These are phyloP conservation scores for Blastocystis sp. DNA, from an alignment of 352 stramenopile genomes.

Conservation along the genomic window DNA sequence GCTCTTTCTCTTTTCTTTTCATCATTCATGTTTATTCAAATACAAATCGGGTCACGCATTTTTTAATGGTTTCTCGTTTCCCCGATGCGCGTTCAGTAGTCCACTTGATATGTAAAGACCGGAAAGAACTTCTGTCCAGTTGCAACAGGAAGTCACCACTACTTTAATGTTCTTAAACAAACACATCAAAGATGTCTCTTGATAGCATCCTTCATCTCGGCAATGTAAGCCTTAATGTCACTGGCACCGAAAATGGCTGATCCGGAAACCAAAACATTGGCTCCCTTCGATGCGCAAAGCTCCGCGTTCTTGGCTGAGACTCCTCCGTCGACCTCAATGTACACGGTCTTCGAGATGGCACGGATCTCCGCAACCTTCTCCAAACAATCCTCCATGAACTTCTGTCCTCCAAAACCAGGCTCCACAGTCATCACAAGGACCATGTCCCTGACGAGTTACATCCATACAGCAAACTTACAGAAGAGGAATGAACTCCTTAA, in stretches of 20 bases:
- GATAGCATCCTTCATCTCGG: conserved; percentile 72
- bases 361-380: conserved; percentile 77
- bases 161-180: no score
- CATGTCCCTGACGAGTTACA: conserved; percentile 68
- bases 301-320: conserved; percentile 62
- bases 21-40: no score
- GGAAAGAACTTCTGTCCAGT: no score
- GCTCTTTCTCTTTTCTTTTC: no score
- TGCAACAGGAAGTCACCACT: no score
- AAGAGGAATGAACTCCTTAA: conserved; percentile 30
- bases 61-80: no score
- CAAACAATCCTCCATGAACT: conserved; percentile 90
- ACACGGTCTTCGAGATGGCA: conserved; percentile 76
- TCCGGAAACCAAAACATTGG: conserved; percentile 90
- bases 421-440: conserved; percentile 95
- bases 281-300: conserved; percentile 63
- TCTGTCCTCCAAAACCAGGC: conserved; percentile 87
- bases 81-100: no score
- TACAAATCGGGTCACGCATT: no score
- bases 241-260: conserved; percentile 79
- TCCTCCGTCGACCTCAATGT: conserved; percentile 93
- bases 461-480: neutral
- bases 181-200: conserved; percentile 60
- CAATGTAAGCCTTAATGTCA: conserved; percentile 68
- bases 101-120: no score